Conservation (phyloP, 1,284 basidiomycete species). For the Fomitopsis betulina region DNA sequence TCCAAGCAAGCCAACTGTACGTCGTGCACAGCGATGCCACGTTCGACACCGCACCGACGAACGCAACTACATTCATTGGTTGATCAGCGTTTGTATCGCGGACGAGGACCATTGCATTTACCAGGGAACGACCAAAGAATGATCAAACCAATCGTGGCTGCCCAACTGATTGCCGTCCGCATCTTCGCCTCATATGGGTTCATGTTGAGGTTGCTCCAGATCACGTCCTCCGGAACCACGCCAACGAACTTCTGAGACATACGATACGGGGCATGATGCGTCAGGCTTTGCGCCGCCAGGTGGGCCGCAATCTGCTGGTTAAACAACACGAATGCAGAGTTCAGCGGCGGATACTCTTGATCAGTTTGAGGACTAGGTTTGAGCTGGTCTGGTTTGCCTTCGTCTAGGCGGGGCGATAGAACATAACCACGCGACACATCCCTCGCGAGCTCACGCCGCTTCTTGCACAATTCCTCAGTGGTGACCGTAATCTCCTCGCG, state of each 20-base stretch:
- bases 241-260: constrained; percentile 70
- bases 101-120: constrained; percentile 22
- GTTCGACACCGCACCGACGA: constrained; percentile 86
- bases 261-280: constrained; percentile 77
- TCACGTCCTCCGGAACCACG: constrained; percentile 81
- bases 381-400: constrained; percentile 6
- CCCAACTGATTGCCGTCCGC: constrained; percentile 55
- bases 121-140: constrained; percentile 72
- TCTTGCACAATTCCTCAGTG: constrained; percentile 46
- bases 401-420: constrained; percentile 10
- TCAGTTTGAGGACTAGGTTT: constrained; percentile 13
- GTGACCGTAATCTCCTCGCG: constrained; percentile 63
- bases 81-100: neutral
- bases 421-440: constrained; percentile 24
- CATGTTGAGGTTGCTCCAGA: constrained; percentile 86
- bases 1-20: constrained; percentile 77
- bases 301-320: constrained; percentile 93
- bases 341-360: constrained; percentile 65
- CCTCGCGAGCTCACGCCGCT: constrained; percentile 32
- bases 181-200: constrained; percentile 87
- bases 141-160: constrained; percentile 60
- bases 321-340: constrained; percentile 91
- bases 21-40: constrained; percentile 65
- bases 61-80: constrained; percentile 53
- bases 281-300: constrained; percentile 68